Conservation (phyloP, 2,329 filamentous ascomycete genomes). For the Lecanicillium sp. region DNA sequence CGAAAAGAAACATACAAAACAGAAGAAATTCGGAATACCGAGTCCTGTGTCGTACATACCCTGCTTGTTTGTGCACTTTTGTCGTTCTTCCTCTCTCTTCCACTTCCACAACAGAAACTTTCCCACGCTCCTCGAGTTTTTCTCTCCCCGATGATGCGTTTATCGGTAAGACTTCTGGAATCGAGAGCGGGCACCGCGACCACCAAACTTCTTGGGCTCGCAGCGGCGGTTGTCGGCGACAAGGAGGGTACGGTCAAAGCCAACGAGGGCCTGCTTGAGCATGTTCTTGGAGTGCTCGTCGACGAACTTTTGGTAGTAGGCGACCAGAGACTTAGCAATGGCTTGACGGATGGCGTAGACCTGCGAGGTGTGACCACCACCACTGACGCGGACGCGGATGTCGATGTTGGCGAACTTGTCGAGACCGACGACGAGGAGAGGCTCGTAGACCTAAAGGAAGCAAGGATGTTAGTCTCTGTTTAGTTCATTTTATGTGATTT, state of each 20-base stretch:
- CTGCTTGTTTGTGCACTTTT: no score
- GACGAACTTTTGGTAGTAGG: constrained; percentile 99
- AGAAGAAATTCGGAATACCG: no score
- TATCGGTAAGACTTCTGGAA: constrained; percentile 99
- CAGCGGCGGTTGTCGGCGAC: constrained; percentile 98
- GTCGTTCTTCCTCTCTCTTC: no score
- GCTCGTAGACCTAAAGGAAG: constrained; percentile 83
- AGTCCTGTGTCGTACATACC: no score
- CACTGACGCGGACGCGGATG: constrained; percentile 91
- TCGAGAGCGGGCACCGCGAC: constrained; percentile 87
- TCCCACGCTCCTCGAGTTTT: no score
- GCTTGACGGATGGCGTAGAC: constrained; percentile 98
- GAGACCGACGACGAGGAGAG: constrained; percentile 89
- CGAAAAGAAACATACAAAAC: no score
- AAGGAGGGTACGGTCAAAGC: constrained; percentile 94
- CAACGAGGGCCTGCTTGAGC: constrained; percentile 92
- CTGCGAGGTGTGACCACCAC: constrained; percentile 96
- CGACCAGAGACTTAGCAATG: constrained; percentile 69
- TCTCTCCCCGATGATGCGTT: constrained; percentile 22
- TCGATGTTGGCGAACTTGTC: constrained; percentile 97
- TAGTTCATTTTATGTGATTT: no score
- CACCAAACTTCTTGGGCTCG: constrained; percentile 98
- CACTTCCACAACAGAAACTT: no score
- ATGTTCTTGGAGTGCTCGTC: constrained; percentile 99
- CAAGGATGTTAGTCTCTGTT: no score